Evolutionary conservation across 352 stramenopile species (phyloP), one percentile per base, ranked within the genome.

Genomic region (Nothophytophthora sp.): DNA sequence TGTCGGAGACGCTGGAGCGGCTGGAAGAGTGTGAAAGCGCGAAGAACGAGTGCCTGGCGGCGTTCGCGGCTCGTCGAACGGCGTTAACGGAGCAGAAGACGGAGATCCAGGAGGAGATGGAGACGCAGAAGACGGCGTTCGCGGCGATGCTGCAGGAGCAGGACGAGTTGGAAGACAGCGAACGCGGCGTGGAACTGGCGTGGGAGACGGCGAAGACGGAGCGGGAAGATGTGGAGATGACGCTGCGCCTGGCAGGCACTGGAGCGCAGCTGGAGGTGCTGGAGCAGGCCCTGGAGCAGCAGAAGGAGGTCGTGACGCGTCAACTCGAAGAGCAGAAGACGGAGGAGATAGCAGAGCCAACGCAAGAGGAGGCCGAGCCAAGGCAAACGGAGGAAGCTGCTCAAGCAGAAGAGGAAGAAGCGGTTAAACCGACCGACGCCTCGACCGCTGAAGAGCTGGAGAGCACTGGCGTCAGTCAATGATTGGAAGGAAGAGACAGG

Each of bases 151-250:
- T 90, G 11, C 44, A 35, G 2, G 74, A 88, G 27, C 54, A 84
- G 39, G 76, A 87, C 30, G 73, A 87, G 36, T 34, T 86, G 5
- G 63, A 84, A 16, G 74, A 83, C 48, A 47, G 73, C 8, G 54
- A 61, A 28, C 50, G 53, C n/a, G 49, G 39, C 9, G 47, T 92
- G 1, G 15, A 28, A 5, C 51, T 50, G 9, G 65, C 61, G 15
- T 90, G 76, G 74, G 60, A 67, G 8, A 40, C 48, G 2, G 74
- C 81, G 0, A 42, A 50, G 13, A 43, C 58, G 20, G 78, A 88
- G 36, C 64, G 68, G 16, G 64, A 90, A 36, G 78, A 92, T 41
- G 81, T 81, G 0, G 74, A 90, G 52, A 90, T 83, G 63, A 92
- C 79, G 13, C 57, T 90, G 45, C 53, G 71, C 23, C 61, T 92